These are phyloP conservation scores for Pythium periplocum DNA, from an alignment of 352 stramenopile species.

Conservation along the genomic window DNA sequence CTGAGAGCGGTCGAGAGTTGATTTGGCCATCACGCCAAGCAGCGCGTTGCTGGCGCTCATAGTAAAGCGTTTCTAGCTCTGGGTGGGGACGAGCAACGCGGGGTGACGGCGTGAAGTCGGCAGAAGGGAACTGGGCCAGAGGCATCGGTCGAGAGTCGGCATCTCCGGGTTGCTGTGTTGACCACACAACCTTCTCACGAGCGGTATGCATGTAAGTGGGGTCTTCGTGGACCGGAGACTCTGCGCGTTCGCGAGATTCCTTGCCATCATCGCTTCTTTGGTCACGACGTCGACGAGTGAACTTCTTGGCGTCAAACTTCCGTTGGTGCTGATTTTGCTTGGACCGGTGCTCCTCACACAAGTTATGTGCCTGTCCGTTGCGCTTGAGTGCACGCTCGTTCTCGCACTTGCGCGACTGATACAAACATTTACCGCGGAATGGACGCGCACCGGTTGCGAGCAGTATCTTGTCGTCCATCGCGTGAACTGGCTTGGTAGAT, in stretches of 20 bases:
- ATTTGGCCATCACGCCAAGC: too few relatives aligned
- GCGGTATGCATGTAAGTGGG: too few relatives aligned
- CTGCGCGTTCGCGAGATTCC: neutral
- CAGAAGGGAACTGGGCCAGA: too few relatives aligned
- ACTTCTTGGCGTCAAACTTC: constrained; percentile 82
- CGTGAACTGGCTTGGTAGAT: too few relatives aligned
- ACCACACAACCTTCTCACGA: too few relatives aligned
- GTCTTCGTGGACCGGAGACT: too few relatives aligned
- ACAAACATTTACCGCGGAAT: constrained; percentile 65
- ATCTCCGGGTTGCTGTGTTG: too few relatives aligned
- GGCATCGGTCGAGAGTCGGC: too few relatives aligned
- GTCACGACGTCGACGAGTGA: constrained; percentile 37
- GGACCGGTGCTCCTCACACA: constrained; percentile 67
- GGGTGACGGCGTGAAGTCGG: too few relatives aligned
- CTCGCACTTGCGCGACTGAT: constrained; percentile 77
- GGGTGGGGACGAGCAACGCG: too few relatives aligned
- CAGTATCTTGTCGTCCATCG: neutral
- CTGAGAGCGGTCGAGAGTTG: neutral
- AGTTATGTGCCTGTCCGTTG: constrained; percentile 73
- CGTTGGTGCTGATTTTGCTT: constrained; percentile 83
- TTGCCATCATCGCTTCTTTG: constrained; percentile 19
- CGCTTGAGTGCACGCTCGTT: constrained; percentile 76
- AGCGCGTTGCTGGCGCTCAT: too few relatives aligned
- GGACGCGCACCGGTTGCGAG: constrained; percentile 1
- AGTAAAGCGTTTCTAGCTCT: too few relatives aligned